These are phyloP conservation scores for Phytomonas sp. DNA, from an alignment of 208 protist genomes.

Conservation along the genomic window DNA sequence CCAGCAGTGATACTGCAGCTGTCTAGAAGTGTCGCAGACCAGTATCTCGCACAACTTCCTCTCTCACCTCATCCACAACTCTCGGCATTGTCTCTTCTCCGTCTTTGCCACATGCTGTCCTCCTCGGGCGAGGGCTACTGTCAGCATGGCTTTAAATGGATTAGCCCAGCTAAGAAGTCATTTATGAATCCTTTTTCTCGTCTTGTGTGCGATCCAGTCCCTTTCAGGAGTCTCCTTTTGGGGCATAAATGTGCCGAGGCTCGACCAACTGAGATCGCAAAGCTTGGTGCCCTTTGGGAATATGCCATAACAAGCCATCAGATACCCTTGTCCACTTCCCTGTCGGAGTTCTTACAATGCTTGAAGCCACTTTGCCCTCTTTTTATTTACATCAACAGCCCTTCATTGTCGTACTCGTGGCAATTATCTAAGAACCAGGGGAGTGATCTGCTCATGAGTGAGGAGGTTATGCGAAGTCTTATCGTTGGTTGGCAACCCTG, in stretches of 20 bases:
- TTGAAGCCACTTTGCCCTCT: background rate
- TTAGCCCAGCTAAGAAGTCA: background rate
- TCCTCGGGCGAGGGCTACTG: background rate
- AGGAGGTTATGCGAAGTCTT: background rate
- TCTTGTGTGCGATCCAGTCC: background rate
- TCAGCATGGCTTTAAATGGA: background rate
- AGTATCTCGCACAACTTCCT: background rate
- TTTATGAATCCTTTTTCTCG: background rate
- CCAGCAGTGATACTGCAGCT: background rate
- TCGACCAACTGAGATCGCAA: background rate
- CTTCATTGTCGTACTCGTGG: background rate
- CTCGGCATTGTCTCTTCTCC: background rate
- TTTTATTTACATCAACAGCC: background rate
- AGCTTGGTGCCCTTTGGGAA: background rate
- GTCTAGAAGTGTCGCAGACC: background rate
- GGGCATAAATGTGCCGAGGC: background rate
- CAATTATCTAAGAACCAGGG: background rate
- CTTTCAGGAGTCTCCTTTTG: background rate
- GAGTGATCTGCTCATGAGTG: background rate
- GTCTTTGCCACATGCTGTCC: background rate
- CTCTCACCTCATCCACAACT: background rate
- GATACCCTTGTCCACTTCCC: background rate
- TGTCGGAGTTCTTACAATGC: background rate
- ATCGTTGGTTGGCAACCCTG: background rate
- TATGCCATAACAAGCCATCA: background rate